A percentile compares a stretch with the other conserved stretches of the same genome.
These are phyloP conservation scores for Ganoderma lingzhi DNA, from an alignment of 1,284 basidiomycete genomes.

Conservation along the genomic window DNA sequence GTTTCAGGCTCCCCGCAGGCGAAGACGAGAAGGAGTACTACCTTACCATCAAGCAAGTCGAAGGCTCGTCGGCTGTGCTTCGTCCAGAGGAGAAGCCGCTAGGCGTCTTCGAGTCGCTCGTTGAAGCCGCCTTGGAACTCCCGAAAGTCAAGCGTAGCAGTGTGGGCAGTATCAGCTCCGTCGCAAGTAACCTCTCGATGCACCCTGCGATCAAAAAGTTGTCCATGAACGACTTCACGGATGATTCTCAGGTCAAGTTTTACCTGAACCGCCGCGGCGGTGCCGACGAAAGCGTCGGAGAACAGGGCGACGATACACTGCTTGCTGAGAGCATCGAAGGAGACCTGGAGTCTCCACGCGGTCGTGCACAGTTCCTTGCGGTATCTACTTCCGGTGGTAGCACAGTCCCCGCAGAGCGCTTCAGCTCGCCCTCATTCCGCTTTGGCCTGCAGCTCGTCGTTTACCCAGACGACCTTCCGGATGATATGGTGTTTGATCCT, in stretches of 20 bases:
- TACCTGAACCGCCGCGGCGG: constrained; percentile 79
- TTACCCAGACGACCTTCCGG: constrained; percentile 89
- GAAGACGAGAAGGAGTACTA: constrained; percentile 81
- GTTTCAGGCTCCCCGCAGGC: constrained; percentile 82
- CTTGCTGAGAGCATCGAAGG: constrained; percentile 50
- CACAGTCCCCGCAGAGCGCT: constrained; percentile 72
- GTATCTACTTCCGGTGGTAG: constrained; percentile 46
- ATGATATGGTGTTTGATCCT: constrained; percentile 93
- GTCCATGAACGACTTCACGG: constrained; percentile 96
- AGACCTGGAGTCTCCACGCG: constrained; percentile 35
- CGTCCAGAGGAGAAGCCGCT: constrained; percentile 81
- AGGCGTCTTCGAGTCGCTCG: constrained; percentile 85
- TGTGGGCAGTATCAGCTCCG: constrained; percentile 92
- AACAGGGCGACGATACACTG: constrained; percentile 61
- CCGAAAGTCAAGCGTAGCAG: constrained; percentile 93
- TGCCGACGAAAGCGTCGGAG: constrained; percentile 41
- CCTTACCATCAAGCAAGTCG: constrained; percentile 92
- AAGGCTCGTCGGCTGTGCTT: constrained; percentile 83
- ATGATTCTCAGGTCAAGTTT: constrained; percentile 96
- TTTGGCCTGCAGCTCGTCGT: constrained; percentile 91
- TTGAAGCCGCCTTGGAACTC: constrained; percentile 78
- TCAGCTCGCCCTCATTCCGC: constrained; percentile 80
- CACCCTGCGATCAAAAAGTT: constrained; percentile 94
- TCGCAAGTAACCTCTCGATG: constrained; percentile 90
- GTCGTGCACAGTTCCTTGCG: constrained; percentile 52